phyloP scores from a whole-genome alignment of 2,329 filamentous ascomycete species.

The Epichloe sibirici region DNA sequence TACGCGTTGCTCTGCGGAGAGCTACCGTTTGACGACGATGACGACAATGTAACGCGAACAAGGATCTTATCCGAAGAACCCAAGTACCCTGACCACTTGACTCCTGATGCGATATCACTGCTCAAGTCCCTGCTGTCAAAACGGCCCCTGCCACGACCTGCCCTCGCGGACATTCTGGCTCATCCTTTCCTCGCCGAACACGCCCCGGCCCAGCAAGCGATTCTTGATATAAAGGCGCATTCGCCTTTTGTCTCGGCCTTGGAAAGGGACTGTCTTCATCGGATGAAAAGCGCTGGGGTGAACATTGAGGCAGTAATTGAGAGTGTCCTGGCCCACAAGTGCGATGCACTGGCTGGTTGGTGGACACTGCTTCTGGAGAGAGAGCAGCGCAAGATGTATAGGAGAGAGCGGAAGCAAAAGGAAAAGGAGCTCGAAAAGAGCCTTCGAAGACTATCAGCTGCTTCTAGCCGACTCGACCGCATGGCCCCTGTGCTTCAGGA shows the following conservation, averaged over 20 bases:
- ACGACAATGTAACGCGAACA: slow-evolving; percentile 74
- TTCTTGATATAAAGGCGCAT: slow-evolving; percentile 69
- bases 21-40: slow-evolving; percentile 91
- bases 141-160: slow-evolving; percentile 70
- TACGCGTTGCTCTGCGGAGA: slow-evolving; percentile 75
- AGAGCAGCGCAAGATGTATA: slow-evolving; percentile 73
- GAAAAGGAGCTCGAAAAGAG: slow-evolving; percentile 77
- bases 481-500: slow-evolving; percentile 66
- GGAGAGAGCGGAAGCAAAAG: slow-evolving; percentile 70
- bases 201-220: slow-evolving; percentile 78
- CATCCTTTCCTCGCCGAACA: slow-evolving; percentile 82
- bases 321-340: slow-evolving; percentile 79
- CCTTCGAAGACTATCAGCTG: slow-evolving; percentile 71
- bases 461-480: slow-evolving; percentile 74
- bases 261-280: slow-evolving; percentile 81
- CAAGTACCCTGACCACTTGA: slow-evolving; percentile 68
- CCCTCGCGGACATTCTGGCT: slow-evolving; percentile 70
- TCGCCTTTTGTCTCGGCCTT: slow-evolving; percentile 74
- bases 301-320: slow-evolving; percentile 92
- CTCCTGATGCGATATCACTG: slow-evolving; percentile 64
- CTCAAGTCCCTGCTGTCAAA: slow-evolving; percentile 79
- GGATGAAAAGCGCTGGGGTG: slow-evolving; percentile 88
- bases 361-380: slow-evolving; percentile 93
- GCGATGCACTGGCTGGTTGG: slow-evolving; percentile 86
- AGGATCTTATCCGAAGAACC: slow-evolving; percentile 81